These are phyloP conservation scores for Plenodomus biglobosus DNA, from an alignment of 2,329 filamentous ascomycete genomes.

Conservation along the genomic window DNA sequence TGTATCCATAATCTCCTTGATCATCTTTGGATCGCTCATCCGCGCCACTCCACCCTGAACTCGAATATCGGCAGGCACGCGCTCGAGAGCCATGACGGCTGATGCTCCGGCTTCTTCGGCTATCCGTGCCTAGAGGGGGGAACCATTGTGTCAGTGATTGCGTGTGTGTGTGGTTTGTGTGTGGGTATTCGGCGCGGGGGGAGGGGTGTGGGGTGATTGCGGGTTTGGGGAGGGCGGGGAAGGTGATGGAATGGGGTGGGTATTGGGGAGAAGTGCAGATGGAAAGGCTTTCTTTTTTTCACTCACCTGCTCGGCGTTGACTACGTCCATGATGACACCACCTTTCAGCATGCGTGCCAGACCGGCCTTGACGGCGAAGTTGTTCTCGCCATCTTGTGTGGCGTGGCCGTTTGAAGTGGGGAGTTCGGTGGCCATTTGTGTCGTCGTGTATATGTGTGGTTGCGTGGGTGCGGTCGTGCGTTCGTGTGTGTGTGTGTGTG, in stretches of 20 bases:
- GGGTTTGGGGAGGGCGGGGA: too few relatives aligned
- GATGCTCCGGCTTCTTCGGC: constrained; percentile 94
- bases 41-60: constrained; percentile 88
- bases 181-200: neutral
- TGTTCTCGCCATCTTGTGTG: constrained; percentile 51
- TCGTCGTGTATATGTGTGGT: neutral
- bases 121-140: constrained; percentile 72
- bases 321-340: constrained; percentile 99
- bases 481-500: constrained; percentile 1
- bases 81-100: constrained; percentile 98
- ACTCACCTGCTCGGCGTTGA: constrained; percentile 76
- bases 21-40: constrained; percentile 95
- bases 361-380: constrained; percentile 90
- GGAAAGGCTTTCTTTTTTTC: too few relatives aligned
- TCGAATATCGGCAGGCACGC: constrained; percentile 94
- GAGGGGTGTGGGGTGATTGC: too few relatives aligned
- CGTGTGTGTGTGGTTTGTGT: neutral
- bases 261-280: too few relatives aligned
- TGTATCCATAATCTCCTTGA: constrained; percentile 89
- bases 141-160: constrained; percentile 12
- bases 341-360: constrained; percentile 98
- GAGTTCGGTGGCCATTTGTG: constrained; percentile 52
- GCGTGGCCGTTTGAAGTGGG: constrained; percentile 50
- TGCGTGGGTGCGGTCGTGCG: neutral
- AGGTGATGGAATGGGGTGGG: too few relatives aligned